phyloP scores from a whole-genome alignment of 2,329 filamentous ascomycete genomes.

The Aureobasidium lini region DNA sequence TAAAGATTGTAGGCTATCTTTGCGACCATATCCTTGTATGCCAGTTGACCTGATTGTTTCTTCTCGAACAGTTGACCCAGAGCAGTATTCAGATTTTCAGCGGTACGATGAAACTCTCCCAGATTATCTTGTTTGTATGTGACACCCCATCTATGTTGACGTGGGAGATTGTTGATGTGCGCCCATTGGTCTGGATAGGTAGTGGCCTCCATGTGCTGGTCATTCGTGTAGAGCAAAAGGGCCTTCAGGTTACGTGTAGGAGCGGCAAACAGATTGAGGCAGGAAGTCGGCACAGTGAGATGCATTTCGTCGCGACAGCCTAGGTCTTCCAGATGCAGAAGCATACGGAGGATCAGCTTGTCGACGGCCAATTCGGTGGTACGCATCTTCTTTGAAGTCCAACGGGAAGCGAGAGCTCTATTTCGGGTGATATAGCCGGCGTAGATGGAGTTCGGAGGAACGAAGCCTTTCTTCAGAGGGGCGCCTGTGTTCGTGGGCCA shows the following conservation, averaged over 20 bases:
- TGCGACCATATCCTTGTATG: constrained; percentile 21
- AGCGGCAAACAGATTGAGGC: constrained; percentile 6
- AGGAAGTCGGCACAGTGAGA: constrained; percentile 20
- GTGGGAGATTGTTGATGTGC: background rate
- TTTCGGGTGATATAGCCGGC: constrained; percentile 27
- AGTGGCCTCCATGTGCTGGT: background rate
- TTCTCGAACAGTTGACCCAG: constrained; percentile 21
- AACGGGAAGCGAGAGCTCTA: constrained; percentile 26
- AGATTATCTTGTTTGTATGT: constrained; percentile 33
- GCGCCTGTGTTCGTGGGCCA: constrained; percentile 37
- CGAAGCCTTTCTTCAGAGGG: constrained; percentile 22
- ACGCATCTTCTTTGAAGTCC: constrained; percentile 37
- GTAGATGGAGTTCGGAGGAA: constrained; percentile 42
- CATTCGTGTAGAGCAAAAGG: constrained; percentile 1
- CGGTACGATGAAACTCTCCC: constrained; percentile 27
- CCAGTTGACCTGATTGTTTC: constrained; percentile 16
- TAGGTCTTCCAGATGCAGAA: constrained; percentile 22
- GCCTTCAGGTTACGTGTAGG: background rate
- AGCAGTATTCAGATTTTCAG: constrained; percentile 20
- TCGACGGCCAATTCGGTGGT: constrained; percentile 35
- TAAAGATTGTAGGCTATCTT: constrained; percentile 59
- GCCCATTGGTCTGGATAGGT: background rate
- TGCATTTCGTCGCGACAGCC: constrained; percentile 17
- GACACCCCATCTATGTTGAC: background rate
- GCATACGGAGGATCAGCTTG: constrained; percentile 31